These are phyloP conservation scores for Pittosporum tobira DNA, from an alignment of 129 eudicot genomes.

Conservation along the genomic window DNA sequence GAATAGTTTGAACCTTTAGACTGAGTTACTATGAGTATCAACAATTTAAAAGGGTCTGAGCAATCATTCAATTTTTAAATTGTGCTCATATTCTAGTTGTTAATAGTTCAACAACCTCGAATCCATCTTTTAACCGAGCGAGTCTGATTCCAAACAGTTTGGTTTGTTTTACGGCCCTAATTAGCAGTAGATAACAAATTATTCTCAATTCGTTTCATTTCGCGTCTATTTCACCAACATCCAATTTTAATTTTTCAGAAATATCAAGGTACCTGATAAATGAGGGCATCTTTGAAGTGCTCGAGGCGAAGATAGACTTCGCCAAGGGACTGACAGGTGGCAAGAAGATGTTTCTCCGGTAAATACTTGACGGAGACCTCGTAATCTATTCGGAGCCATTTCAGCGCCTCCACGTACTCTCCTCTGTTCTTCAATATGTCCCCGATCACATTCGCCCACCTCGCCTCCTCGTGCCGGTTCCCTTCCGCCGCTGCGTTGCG, in stretches of 20 bases:
- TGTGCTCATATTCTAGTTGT: too few relatives aligned
- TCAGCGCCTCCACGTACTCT: constrained; percentile 74
- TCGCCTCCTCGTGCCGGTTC: constrained; percentile 68
- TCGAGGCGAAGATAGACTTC: constrained; percentile 70
- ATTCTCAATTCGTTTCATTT: neutral
- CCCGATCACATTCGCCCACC: constrained; percentile 96
- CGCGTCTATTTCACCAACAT: neutral
- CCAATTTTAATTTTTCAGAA: neutral
- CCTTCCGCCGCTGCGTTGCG: constrained; percentile 53
- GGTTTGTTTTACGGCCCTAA: too few relatives aligned
- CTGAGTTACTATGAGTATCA: too few relatives aligned
- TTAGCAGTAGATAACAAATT: neutral
- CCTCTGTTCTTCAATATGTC: constrained; percentile 70
- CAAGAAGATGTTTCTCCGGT: constrained; percentile 65
- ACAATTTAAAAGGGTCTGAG: too few relatives aligned
- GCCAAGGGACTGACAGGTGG: constrained; percentile 90
- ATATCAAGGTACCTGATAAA: constrained; percentile 52
- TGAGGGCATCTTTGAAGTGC: constrained; percentile 51
- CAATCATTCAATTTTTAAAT: too few relatives aligned
- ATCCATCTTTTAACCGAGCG: too few relatives aligned
- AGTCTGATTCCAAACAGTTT: too few relatives aligned
- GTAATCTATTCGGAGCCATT: constrained; percentile 83
- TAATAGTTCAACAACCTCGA: too few relatives aligned
- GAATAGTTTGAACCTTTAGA: too few relatives aligned
- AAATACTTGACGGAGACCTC: constrained; percentile 51